These are phyloP conservation scores for Cladosporium austrohemisphaericum DNA, from an alignment of 2,329 filamentous ascomycete species.

Conservation along the genomic window DNA sequence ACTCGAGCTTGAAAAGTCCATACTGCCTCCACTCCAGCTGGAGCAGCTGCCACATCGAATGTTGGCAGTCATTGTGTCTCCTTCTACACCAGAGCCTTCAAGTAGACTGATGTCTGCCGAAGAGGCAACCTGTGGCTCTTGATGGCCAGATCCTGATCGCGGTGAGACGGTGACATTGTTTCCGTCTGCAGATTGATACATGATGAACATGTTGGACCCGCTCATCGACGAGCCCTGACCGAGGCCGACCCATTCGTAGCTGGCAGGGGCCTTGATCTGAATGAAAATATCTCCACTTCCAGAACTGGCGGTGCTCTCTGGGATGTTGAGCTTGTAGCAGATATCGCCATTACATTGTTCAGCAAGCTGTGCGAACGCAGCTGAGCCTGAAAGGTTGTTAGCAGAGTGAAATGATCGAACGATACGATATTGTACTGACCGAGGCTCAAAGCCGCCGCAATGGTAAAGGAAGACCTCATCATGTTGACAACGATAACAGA, in stretches of 20 bases:
- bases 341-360: conserved; percentile 28
- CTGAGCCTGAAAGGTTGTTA: conserved; percentile 17
- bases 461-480: conserved; percentile 15
- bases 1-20: conserved; percentile 44
- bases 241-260: conserved; percentile 53
- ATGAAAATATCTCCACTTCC: conserved; percentile 56
- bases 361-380: conserved; percentile 20
- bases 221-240: conserved; percentile 55
- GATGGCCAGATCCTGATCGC: conserved; percentile 44
- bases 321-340: conserved; percentile 54
- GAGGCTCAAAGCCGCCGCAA: conserved; percentile 13
- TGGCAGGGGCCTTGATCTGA: conserved; percentile 52
- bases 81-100: conserved; percentile 50
- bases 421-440: conserved; percentile 1
- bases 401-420: not conserved
- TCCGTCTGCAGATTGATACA: conserved; percentile 52
- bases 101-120: conserved; percentile 47
- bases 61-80: conserved; percentile 55
- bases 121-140: conserved; percentile 41
- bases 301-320: conserved; percentile 48
- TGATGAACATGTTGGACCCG: conserved; percentile 56
- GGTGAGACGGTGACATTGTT: conserved; percentile 58
- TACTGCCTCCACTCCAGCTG: conserved; percentile 50
- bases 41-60: conserved; percentile 53
- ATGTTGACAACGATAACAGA: not conserved